phyloP scores from a whole-genome alignment of 2,329 filamentous ascomycete species.

The Daldinia eschscholtzii region DNA sequence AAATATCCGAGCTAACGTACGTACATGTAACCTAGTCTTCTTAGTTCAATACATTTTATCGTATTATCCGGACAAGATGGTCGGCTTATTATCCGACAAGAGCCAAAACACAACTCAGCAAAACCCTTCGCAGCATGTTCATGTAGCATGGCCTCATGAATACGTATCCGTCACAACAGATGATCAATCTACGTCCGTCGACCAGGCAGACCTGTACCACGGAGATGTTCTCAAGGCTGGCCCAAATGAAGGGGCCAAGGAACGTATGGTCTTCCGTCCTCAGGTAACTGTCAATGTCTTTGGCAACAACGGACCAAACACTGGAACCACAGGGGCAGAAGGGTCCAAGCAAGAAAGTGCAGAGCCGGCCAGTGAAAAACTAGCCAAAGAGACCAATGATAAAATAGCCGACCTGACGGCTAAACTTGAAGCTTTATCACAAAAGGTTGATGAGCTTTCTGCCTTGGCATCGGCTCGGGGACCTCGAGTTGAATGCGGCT shows the following conservation, averaged over 20 bases:
- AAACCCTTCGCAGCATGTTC: background rate
- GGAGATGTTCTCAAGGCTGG: background rate
- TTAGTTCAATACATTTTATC: too few species aligned
- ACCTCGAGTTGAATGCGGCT: background rate
- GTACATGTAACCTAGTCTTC: too few species aligned
- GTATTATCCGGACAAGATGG: background rate
- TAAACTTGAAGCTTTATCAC: background rate
- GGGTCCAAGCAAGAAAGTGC: background rate
- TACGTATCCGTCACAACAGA: background rate
- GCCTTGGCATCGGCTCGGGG: background rate
- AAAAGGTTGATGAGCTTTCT: slow-evolving; percentile 3
- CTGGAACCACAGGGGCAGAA: background rate
- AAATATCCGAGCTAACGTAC: background rate
- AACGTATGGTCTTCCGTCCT: background rate
- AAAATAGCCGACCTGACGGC: background rate
- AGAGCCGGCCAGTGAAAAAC: background rate
- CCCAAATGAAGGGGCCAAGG: background rate
- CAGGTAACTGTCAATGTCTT: slow-evolving; percentile 13
- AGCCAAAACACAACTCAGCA: slow-evolving; percentile 18
- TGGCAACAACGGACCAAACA: background rate
- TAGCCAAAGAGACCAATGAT: background rate
- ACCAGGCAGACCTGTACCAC: background rate
- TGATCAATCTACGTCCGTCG: background rate
- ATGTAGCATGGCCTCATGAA: background rate
- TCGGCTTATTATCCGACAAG: background rate